These are phyloP conservation scores for Phytophthora sansomeana DNA, from an alignment of 352 stramenopile species.

Conservation along the genomic window DNA sequence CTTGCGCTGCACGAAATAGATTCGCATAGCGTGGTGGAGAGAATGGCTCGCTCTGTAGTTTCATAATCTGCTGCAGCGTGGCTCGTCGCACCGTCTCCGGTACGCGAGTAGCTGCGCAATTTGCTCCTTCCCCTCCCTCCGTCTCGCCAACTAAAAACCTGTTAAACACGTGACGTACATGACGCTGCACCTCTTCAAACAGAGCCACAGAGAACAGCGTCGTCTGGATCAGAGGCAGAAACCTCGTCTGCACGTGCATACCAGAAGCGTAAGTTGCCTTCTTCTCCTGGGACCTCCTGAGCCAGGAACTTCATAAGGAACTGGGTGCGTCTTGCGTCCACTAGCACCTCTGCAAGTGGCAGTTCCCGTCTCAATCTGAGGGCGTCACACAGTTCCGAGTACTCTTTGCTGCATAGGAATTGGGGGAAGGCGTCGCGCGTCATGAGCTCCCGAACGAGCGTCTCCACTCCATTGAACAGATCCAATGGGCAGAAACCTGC, in stretches of 20 bases:
- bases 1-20: constrained; percentile 76
- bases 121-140: constrained; percentile 9
- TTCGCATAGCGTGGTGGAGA: constrained; percentile 72
- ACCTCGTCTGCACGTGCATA: constrained; percentile 77
- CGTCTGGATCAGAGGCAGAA: constrained; percentile 73
- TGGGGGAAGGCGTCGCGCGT: constrained; percentile 57
- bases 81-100: constrained; percentile 62
- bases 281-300: constrained; percentile 28
- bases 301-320: constrained; percentile 64
- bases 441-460: constrained; percentile 54
- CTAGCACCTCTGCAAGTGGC: constrained; percentile 70
- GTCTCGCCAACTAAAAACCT: constrained; percentile 52
- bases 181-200: constrained; percentile 76
- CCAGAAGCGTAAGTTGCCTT: constrained; percentile 79
- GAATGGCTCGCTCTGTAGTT: constrained; percentile 79
- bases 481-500: constrained; percentile 49
- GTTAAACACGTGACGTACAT: constrained; percentile 75
- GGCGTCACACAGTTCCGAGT: constrained; percentile 60
- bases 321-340: constrained; percentile 58
- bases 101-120: constrained; percentile 43
- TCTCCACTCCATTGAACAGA: constrained; percentile 72
- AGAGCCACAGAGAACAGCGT: constrained; percentile 70
- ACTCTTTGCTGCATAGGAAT: constrained; percentile 59
- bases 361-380: constrained; percentile 63
- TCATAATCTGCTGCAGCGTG: constrained; percentile 72